Base-by-base conservation (phyloP, 1,284 basidiomycete genomes). In the Moesziomyces globuligerus region DNA sequence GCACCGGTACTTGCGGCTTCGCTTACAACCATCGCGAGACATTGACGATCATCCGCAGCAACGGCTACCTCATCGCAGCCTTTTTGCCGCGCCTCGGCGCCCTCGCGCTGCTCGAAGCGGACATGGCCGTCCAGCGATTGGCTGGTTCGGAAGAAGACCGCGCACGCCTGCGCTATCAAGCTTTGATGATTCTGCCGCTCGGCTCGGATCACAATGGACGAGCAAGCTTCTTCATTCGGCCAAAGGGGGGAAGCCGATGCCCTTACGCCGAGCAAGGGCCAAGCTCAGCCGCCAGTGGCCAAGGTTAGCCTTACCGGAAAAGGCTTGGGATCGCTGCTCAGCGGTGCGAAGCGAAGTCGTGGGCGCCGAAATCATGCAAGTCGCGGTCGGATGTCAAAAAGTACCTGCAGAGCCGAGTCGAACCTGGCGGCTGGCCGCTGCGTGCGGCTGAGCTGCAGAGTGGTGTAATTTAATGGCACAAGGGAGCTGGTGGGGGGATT, bases 31-130 rank as follows among this genome's bases (percentile, higher is more conserved):
- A n/a, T n/a, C n/a, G n/a, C n/a, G 40, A 55, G 44, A 55, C 45
- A 42, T 41, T 54, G 52, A 47, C 37, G 37, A 54, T 54, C 52
- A 17, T 54, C 36, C 45, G 44, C 44, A 37, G n/a, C 29, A 29
- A 29, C 10, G 29, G 29, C 10, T 29, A 13, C 6, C 29, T 13
- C 29, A 11, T 9, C 29, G 29, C 29, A 11, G 10, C 10, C 32
- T 7, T 34, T 34, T 13, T 17, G 32, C 32, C 17, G 6, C 17
- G 32, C 32, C 17, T 17, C 17, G 32, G 15, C n/a, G n/a, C n/a
- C n/a, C n/a, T n/a, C n/a, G n/a, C n/a, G n/a, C n/a, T n/a, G n/a
- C 32, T 34, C 32, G 10, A 34, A 13, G 6, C 32, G 32, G 32
- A 34, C 32, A 34, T 34, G 15, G 15, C 32, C 32, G 32, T n/a